These are phyloP conservation scores for Globisporangium heterothallicum DNA, from an alignment of 352 stramenopile genomes.

Conservation along the genomic window DNA sequence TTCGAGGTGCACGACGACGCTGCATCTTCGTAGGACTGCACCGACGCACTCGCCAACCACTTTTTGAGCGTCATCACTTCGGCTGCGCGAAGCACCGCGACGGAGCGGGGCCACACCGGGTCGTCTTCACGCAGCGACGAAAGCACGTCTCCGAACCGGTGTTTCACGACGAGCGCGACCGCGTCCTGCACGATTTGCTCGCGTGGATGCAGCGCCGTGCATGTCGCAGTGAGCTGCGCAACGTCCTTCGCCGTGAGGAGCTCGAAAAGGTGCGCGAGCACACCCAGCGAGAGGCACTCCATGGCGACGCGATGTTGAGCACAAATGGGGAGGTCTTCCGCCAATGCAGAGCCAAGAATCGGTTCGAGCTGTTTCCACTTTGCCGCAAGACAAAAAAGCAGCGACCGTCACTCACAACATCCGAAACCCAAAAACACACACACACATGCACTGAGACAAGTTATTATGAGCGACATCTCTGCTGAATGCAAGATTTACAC, in stretches of 20 bases:
- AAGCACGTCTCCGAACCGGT: slow-evolving; percentile 45
- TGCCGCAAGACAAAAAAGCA: too few species aligned
- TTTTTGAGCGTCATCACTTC: slow-evolving; percentile 66
- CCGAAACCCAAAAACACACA: too few species aligned
- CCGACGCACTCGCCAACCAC: slow-evolving; percentile 28
- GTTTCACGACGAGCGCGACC: slow-evolving; percentile 52
- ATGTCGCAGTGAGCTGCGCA: slow-evolving; percentile 38
- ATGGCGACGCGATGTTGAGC: slow-evolving; percentile 19
- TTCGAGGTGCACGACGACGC: slow-evolving; percentile 19
- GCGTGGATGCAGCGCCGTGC: slow-evolving; percentile 28
- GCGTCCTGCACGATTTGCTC: slow-evolving; percentile 39
- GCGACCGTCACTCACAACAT: slow-evolving; percentile 7
- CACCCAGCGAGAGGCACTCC: slow-evolving; percentile 49
- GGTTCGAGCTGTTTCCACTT: too few species aligned
- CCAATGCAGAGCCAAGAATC: too few species aligned
- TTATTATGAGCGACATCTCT: not conserved
- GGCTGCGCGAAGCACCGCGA: slow-evolving; percentile 45
- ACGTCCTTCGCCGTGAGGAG: slow-evolving; percentile 57
- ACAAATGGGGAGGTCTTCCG: too few species aligned
- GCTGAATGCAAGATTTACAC: too few species aligned
- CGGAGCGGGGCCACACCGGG: slow-evolving; percentile 51
- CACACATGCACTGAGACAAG: not conserved
- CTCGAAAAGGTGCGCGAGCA: slow-evolving; percentile 56
- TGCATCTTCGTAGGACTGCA: slow-evolving; percentile 38
- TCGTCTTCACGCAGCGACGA: slow-evolving; percentile 47